Evolutionary conservation across 1,284 basidiomycete genomes (phyloP), one percentile per base, ranked within the genome.

Genomic region (Mycena sp.): DNA sequence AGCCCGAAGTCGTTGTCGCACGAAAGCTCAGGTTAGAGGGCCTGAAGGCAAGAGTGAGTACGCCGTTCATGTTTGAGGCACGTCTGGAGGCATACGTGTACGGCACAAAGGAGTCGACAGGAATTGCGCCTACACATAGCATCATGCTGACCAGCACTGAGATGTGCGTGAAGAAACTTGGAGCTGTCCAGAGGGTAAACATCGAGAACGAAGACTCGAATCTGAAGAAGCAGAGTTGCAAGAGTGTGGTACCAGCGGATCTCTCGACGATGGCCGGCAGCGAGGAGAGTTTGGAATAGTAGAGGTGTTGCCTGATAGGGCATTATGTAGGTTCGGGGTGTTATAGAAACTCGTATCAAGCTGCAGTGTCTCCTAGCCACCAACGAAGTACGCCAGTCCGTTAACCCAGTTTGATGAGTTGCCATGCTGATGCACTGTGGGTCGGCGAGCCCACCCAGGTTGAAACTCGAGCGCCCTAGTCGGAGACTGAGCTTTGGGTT

Each of bases 181-280:
- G 9, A 35, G 43, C 25, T 9, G 43, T 45, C n/a, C 25, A 41
- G 25, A 53, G 26, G 25, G 14, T 40, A 49, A 38, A 16, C 52
- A 54, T 54, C 28, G 40, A 28, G 21, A 50, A 23, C 5, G 29
- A 54, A 10, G 49, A 23, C 10, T 28, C 6, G 28, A 29, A 3
- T 17, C 6, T 30, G 28, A n/a, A 26, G 25, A 29, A 17, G 4
- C 4, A 7, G 26, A 25, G 45, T n/a, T 12, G 9, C 4, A 2
- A 19, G 2, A 30, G 6, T 48, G n/a, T 7, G 14, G 4, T 19
- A 17, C 29, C 3, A 43, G 43, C 29, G 3, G 35, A 28, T 26
- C 28, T 43, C 52, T 40, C 52, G 16, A 54, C 52, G 52, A n/a
- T 54, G 52, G 19, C 52, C 52, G 35, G 52, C 52, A 54, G 52